Conservation (phyloP, 2,329 filamentous ascomycete genomes). For the Colletotrichum salicis region DNA sequence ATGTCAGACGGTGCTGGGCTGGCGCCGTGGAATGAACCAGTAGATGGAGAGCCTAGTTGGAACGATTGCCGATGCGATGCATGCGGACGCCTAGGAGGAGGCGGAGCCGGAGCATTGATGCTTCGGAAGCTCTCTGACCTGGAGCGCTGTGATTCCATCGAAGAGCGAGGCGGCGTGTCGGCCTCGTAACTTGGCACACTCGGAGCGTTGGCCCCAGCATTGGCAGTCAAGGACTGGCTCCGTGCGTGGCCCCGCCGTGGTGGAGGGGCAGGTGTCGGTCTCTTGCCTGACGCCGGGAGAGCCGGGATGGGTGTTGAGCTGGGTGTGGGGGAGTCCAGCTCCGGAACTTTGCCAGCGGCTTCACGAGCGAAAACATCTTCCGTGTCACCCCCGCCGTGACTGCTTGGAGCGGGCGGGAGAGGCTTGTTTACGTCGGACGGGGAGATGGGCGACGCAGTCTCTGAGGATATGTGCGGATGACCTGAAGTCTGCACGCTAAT, state of each 20-base stretch:
- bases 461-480: constrained; percentile 36
- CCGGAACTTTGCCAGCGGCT: constrained; percentile 62
- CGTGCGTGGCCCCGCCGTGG: constrained; percentile 60
- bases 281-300: constrained; percentile 49
- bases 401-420: constrained; percentile 64
- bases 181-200: constrained; percentile 42
- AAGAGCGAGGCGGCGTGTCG: constrained; percentile 58
- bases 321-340: constrained; percentile 44
- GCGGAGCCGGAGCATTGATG: constrained; percentile 60
- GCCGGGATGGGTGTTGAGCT: constrained; percentile 47
- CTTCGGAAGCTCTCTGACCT: constrained; percentile 58
- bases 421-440: constrained; percentile 70
- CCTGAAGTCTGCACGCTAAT: constrained; percentile 61
- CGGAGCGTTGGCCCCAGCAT: constrained; percentile 35
- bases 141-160: constrained; percentile 60
- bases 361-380: constrained; percentile 66
- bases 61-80: constrained; percentile 47
- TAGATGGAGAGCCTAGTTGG: constrained; percentile 17
- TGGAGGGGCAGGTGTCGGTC: constrained; percentile 61
- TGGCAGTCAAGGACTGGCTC: constrained; percentile 46
- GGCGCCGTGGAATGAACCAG: constrained; percentile 12
- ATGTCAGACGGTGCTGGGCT: constrained; percentile 15
- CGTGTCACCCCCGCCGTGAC: constrained; percentile 58
- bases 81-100: constrained; percentile 63
- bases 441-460: constrained; percentile 42